Conservation (phyloP, 805 yeast genomes). For the Helenozyma rhizophorensis region DNA sequence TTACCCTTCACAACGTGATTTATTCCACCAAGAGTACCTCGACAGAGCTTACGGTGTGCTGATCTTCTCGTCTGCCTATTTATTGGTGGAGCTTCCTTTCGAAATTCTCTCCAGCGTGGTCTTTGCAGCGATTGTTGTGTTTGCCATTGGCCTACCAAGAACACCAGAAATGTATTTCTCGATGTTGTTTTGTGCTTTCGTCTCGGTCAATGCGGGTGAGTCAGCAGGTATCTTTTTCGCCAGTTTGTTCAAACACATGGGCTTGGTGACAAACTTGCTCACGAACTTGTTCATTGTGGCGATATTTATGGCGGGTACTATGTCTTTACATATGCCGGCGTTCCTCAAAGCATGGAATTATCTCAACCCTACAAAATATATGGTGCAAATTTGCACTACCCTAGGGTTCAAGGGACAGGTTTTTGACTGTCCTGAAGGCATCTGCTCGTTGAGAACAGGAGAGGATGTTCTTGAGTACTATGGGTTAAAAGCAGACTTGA, state of each 20-base stretch:
- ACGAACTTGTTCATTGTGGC: constrained; percentile 66
- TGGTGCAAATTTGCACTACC: constrained; percentile 57
- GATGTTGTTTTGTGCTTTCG: constrained; percentile 48
- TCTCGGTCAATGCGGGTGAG: constrained; percentile 72
- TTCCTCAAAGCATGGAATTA: constrained; percentile 70
- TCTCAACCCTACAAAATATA: constrained; percentile 73
- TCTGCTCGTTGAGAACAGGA: constrained; percentile 52
- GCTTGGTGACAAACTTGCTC: constrained; percentile 73
- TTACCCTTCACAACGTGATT: constrained; percentile 68
- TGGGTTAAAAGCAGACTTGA: constrained; percentile 34
- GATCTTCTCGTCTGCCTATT: constrained; percentile 60
- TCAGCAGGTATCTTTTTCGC: constrained; percentile 79
- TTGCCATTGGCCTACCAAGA: constrained; percentile 71
- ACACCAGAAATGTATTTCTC: constrained; percentile 65
- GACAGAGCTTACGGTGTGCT: constrained; percentile 66
- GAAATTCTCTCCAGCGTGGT: constrained; percentile 57
- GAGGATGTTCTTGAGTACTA: constrained; percentile 52
- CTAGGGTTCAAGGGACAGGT: constrained; percentile 49
- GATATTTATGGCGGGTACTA: constrained; percentile 77
- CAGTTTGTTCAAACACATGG: constrained; percentile 67
- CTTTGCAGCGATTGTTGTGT: constrained; percentile 58
- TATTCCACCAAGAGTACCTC: constrained; percentile 73
- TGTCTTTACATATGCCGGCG: constrained; percentile 71
- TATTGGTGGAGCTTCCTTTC: constrained; percentile 61
- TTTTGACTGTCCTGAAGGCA: constrained; percentile 46